phyloP scores from a whole-genome alignment of 2,329 filamentous ascomycete species.

The Teratosphaeria epicoccoides region DNA sequence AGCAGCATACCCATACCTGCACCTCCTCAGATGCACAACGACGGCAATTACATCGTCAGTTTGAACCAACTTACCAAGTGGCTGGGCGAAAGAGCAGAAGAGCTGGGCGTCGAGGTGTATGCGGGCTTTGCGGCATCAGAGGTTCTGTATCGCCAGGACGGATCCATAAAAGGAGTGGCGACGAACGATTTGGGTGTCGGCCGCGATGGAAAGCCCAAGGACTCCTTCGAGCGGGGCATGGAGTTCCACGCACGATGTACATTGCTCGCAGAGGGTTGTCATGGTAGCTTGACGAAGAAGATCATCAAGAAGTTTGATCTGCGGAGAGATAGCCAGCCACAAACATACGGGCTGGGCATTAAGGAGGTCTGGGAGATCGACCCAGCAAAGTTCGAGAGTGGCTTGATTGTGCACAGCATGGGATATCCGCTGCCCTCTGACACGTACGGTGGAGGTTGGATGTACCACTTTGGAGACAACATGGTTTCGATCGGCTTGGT shows the following conservation, averaged over 20 bases:
- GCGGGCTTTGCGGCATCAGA: constrained; percentile 92
- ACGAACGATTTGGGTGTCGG: constrained; percentile 88
- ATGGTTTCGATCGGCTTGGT: constrained; percentile 86
- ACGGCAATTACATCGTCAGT: constrained; percentile 95
- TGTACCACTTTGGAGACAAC: constrained; percentile 99
- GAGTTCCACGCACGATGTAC: constrained; percentile 92
- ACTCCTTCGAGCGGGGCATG: constrained; percentile 92
- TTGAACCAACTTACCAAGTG: constrained; percentile 92
- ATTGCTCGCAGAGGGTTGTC: constrained; percentile 87
- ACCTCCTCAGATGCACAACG: constrained; percentile 95
- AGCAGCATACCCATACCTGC: constrained; percentile 68
- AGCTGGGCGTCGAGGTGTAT: constrained; percentile 90
- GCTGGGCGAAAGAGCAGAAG: constrained; percentile 93
- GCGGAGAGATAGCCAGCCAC: constrained; percentile 75
- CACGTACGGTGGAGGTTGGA: constrained; percentile 95
- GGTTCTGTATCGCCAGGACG: constrained; percentile 75
- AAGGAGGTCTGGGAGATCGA: constrained; percentile 98
- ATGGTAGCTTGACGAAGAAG: constrained; percentile 90
- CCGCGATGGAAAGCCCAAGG: constrained; percentile 73
- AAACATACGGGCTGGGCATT: constrained; percentile 88
- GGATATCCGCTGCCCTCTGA: constrained; percentile 81
- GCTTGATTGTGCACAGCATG: constrained; percentile 78
- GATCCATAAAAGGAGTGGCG: constrained; percentile 83
- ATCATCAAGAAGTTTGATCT: constrained; percentile 91
- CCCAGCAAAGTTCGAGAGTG: constrained; percentile 82